Evolutionary conservation across 2,329 filamentous ascomycete species (phyloP).

Genomic region (Tolypocladium paradoxum): DNA sequence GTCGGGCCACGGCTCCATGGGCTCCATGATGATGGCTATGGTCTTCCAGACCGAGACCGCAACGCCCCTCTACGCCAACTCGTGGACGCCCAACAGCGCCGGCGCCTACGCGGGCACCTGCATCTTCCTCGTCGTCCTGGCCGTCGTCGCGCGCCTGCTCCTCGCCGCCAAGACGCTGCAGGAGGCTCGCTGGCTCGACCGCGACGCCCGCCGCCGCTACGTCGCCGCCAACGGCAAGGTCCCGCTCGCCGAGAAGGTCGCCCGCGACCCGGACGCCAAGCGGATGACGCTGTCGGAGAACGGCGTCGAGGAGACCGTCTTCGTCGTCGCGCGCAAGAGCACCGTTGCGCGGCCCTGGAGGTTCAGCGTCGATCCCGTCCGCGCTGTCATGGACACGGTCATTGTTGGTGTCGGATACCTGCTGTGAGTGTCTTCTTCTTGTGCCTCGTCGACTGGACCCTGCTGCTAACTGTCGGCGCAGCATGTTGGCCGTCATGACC

Average conservation of each 20-base stretch:
- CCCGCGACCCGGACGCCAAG: conserved; percentile 51
- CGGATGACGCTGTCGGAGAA: conserved; percentile 59
- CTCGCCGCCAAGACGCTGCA: conserved; percentile 59
- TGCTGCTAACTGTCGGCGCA: conserved; percentile 23
- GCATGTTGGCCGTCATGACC: conserved; percentile 89
- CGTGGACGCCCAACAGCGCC: conserved; percentile 62
- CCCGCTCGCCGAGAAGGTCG: conserved; percentile 46
- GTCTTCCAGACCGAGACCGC: conserved; percentile 48
- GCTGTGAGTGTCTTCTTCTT: conserved; percentile 50
- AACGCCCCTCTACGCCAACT: conserved; percentile 45
- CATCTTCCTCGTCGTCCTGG: conserved; percentile 78
- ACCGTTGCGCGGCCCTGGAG: conserved; percentile 59
- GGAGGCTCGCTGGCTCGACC: conserved; percentile 55
- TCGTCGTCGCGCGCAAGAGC: conserved; percentile 53
- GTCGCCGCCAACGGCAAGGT: conserved; percentile 58
- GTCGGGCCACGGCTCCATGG: conserved; percentile 3
- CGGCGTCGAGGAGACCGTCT: conserved; percentile 70
- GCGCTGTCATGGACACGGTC: conserved; percentile 59
- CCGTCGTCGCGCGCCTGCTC: conserved; percentile 56
- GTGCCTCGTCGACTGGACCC: neutral
- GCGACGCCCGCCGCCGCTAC: conserved; percentile 65
- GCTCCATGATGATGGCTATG: conserved; percentile 29
- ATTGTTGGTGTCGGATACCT: conserved; percentile 74
- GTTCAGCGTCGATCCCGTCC: conserved; percentile 65
- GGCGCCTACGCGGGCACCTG: conserved; percentile 80